Conservation (phyloP, 2,329 filamentous ascomycete genomes). For the Penicillium janthinellum region DNA sequence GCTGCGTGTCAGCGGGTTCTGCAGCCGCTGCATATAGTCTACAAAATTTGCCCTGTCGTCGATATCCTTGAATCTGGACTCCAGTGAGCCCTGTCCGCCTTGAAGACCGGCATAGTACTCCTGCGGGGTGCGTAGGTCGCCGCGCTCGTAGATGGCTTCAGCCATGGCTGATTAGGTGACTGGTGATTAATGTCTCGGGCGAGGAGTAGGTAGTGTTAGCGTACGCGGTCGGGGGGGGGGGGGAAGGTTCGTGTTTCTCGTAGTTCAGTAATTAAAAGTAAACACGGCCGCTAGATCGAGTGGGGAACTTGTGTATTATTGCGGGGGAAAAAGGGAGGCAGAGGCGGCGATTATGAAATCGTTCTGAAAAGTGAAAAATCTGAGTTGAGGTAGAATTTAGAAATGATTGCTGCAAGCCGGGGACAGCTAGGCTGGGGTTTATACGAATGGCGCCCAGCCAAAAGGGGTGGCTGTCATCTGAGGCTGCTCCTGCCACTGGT, state of each 20-base stretch:
- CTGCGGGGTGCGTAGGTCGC: constrained; percentile 19
- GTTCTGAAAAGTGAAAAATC: background rate
- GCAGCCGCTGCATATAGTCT: constrained; percentile 31
- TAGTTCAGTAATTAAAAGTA: background rate
- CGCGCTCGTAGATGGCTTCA: constrained; percentile 11
- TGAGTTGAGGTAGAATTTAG: background rate
- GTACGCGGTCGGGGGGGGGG: background rate
- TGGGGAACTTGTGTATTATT: background rate
- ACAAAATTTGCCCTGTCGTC: constrained; percentile 39
- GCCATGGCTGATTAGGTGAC: constrained; percentile 9
- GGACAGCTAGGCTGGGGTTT: background rate
- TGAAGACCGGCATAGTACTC: constrained; percentile 38
- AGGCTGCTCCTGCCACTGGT: constrained; percentile 23
- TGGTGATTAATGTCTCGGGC: background rate
- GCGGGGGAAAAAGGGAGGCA: background rate
- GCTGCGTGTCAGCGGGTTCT: constrained; percentile 37
- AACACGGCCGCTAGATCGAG: background rate
- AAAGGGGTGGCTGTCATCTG: constrained; percentile 17
- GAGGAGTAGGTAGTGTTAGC: background rate
- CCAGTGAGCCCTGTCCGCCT: constrained; percentile 19
- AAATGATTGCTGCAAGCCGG: background rate
- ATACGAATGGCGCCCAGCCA: background rate
- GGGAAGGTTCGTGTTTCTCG: background rate
- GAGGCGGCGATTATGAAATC: background rate
- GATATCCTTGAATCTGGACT: constrained; percentile 39